These are phyloP conservation scores for Echium plantagineum DNA, from an alignment of 257 asterid species.

Conservation along the genomic window DNA sequence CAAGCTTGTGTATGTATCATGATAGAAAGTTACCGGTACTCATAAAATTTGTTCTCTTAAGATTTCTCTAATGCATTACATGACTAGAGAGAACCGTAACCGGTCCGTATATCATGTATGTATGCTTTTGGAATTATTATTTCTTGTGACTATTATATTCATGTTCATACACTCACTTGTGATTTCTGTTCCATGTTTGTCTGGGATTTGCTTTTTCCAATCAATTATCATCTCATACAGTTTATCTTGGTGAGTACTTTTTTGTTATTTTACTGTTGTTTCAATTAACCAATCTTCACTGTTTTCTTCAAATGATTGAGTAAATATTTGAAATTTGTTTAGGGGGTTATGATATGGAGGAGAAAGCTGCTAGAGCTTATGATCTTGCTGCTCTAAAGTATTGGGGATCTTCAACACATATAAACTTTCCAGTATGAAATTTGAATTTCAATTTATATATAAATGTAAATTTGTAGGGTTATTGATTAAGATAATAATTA, in stretches of 20 bases:
- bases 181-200: constrained; percentile 22
- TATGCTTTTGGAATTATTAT: constrained; percentile 11
- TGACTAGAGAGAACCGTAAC: too few species aligned
- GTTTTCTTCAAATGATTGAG: background rate
- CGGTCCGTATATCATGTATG: too few species aligned
- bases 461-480: too few species aligned
- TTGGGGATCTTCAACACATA: constrained; percentile 35
- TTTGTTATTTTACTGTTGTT: background rate
- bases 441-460: background rate
- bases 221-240: constrained; percentile 26
- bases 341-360: background rate
- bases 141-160: constrained; percentile 10
- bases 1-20: background rate
- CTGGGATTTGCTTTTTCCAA: constrained; percentile 27
- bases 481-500: background rate
- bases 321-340: background rate
- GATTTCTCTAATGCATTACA: too few species aligned
- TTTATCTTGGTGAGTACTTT: constrained; percentile 70
- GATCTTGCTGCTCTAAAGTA: background rate
- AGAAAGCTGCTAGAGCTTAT: background rate
- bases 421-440: background rate
- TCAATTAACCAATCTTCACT: background rate
- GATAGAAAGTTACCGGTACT: too few species aligned
- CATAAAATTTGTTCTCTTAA: too few species aligned
- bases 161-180: constrained; percentile 22